A percentile compares a stretch with the other conserved stretches of the same genome.
Conservation (phyloP, 2,329 filamentous ascomycete genomes). For the Apiospora saccharicola region DNA sequence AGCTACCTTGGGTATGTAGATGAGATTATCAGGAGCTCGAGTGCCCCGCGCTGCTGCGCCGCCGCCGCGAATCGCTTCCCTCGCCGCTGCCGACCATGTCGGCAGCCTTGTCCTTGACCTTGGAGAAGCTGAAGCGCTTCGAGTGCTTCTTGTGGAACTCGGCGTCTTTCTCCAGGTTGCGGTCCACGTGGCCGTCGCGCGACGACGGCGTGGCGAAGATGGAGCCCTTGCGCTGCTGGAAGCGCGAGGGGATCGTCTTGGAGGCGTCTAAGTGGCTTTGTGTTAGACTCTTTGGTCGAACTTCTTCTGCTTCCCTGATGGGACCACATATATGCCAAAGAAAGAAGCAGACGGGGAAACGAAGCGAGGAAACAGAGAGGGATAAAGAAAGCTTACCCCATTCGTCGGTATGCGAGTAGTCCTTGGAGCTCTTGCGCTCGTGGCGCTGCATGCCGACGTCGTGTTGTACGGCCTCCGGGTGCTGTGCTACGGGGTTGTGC, state of each 20-base stretch:
- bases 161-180: slow-evolving; percentile 59
- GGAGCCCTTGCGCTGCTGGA: slow-evolving; percentile 74
- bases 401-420: slow-evolving; percentile 49
- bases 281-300: slow-evolving; percentile 24
- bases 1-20: too few species aligned
- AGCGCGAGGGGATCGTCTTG: slow-evolving; percentile 71
- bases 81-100: slow-evolving; percentile 45
- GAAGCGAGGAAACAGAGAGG: neutral
- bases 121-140: slow-evolving; percentile 49
- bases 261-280: slow-evolving; percentile 59
- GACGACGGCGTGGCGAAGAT: slow-evolving; percentile 72
- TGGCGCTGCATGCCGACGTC: slow-evolving; percentile 45
- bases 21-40: slow-evolving; percentile 21
- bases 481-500: neutral
- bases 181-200: slow-evolving; percentile 69
- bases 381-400: slow-evolving; percentile 51
- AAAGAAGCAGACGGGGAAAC: slow-evolving; percentile 10
- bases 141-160: slow-evolving; percentile 68
- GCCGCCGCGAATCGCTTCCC: slow-evolving; percentile 23
- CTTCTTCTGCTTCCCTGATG: too few species aligned
- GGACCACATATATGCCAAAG: too few species aligned
- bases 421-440: slow-evolving; percentile 43
- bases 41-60: slow-evolving; percentile 30
- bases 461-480: neutral
- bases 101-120: slow-evolving; percentile 49